These are phyloP conservation scores for Endoconidiophora laricicola DNA, from an alignment of 2,329 filamentous ascomycete species.

Conservation along the genomic window DNA sequence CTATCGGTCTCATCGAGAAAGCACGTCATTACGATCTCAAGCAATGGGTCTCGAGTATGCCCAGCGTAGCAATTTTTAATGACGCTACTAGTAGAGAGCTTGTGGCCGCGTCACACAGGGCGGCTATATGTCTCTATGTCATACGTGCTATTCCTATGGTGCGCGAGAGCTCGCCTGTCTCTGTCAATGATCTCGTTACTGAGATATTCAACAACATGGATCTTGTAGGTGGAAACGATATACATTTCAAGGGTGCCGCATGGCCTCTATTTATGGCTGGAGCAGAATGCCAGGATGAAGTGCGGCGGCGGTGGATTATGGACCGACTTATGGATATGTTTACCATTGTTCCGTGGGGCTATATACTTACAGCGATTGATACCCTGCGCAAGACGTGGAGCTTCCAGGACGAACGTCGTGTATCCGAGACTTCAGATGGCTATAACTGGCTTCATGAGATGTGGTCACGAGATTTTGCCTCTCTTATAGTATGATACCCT, in stretches of 20 bases:
- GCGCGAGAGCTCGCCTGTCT: constrained; percentile 22
- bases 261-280: constrained; percentile 44
- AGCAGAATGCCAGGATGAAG: constrained; percentile 32
- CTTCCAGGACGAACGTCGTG: constrained; percentile 22
- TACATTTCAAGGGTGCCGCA: constrained; percentile 41
- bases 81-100: constrained; percentile 27
- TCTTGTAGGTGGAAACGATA: constrained; percentile 29
- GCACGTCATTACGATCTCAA: constrained; percentile 27
- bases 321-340: constrained; percentile 29
- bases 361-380: constrained; percentile 33
- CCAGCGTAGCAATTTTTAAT: constrained; percentile 20
- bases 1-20: constrained; percentile 25
- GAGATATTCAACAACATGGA: constrained; percentile 36
- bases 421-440: constrained; percentile 11
- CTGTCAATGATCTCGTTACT: constrained; percentile 28
- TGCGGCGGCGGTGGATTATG: constrained; percentile 34
- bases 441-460: constrained; percentile 28
- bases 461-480: constrained; percentile 27
- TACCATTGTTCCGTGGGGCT: constrained; percentile 32
- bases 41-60: constrained; percentile 26
- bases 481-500: constrained; percentile 26
- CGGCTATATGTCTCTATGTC: constrained; percentile 31
- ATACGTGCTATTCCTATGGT: constrained; percentile 26
- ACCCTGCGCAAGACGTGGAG: constrained; percentile 31
- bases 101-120: constrained; percentile 30